A percentile compares a stretch with the other conserved stretches of the same genome.
Conservation (phyloP, 345 rosid genomes). For the Conringia planisiliqua region DNA sequence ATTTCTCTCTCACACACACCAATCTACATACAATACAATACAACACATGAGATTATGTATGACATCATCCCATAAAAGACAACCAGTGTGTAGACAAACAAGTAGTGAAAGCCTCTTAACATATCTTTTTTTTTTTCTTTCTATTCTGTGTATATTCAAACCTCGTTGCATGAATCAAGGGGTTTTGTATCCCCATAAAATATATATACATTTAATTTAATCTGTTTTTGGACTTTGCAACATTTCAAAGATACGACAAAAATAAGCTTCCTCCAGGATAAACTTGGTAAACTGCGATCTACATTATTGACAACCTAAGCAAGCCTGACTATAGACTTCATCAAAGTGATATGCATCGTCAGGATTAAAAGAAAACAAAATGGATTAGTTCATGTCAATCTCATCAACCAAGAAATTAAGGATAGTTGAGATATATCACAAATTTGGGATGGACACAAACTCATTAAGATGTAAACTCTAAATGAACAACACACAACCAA, state of each 20-base stretch:
- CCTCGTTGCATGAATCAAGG: slow-evolving; percentile 36
- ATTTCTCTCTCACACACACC: slow-evolving; percentile 53
- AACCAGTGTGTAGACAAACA: slow-evolving; percentile 23
- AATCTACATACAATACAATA: slow-evolving; percentile 39
- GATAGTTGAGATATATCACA: background rate
- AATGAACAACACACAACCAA: background rate
- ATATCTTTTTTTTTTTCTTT: background rate
- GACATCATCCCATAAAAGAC: slow-evolving; percentile 25
- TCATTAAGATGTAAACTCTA: background rate
- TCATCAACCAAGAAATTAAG: background rate
- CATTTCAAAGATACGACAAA: slow-evolving; percentile 33
- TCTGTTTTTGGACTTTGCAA: slow-evolving; percentile 28
- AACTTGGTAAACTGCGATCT: background rate
- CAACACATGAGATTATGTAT: background rate
- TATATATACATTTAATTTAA: slow-evolving; percentile 6
- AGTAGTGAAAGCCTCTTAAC: slow-evolving; percentile 2
- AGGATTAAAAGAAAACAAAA: background rate
- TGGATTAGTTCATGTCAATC: background rate
- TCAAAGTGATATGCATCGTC: background rate
- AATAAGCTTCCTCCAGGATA: slow-evolving; percentile 7
- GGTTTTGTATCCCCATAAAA: slow-evolving; percentile 32
- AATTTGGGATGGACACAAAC: background rate
- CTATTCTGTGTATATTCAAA: slow-evolving; percentile 26
- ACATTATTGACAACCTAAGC: background rate
- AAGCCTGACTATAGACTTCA: background rate